phyloP scores from a whole-genome alignment of 2,329 filamentous ascomycete genomes.

The Paecilomyces fulvus region DNA sequence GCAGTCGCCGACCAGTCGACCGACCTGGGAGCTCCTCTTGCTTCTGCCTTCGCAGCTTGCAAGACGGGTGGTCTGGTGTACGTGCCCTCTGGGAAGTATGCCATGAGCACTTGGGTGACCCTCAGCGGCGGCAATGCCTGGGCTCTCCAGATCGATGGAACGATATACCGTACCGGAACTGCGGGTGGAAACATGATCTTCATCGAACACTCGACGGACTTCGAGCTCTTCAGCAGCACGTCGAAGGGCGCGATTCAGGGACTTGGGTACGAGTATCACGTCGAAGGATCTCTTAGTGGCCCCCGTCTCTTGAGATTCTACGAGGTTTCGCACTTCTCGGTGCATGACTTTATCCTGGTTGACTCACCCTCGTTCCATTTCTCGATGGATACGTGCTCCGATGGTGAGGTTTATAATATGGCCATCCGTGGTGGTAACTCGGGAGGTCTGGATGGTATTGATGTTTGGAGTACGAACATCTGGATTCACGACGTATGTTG shows the following conservation, averaged over 20 bases:
- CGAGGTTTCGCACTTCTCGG: constrained; percentile 39
- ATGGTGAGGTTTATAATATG: constrained; percentile 50
- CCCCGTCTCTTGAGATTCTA: constrained; percentile 40
- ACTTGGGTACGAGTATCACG: constrained; percentile 43
- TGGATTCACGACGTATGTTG: constrained; percentile 46
- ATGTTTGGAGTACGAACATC: constrained; percentile 47
- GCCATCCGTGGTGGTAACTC: constrained; percentile 45
- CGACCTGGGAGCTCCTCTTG: constrained; percentile 43
- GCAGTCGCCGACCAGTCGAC: constrained; percentile 44
- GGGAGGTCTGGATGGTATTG: constrained; percentile 49
- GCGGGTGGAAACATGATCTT: constrained; percentile 47
- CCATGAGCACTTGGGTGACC: constrained; percentile 42
- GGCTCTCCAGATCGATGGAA: constrained; percentile 47
- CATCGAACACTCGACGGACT: constrained; percentile 42
- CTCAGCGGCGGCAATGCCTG: constrained; percentile 40
- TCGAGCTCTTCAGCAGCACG: constrained; percentile 47
- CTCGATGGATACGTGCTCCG: constrained; percentile 41
- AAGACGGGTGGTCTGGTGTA: constrained; percentile 43
- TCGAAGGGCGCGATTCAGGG: constrained; percentile 47
- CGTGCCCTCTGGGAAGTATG: constrained; percentile 43
- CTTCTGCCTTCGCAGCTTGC: constrained; percentile 43
- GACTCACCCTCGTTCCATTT: constrained; percentile 46
- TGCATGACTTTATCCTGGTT: constrained; percentile 43
- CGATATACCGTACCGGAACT: constrained; percentile 44
- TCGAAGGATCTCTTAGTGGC: constrained; percentile 30